These are phyloP conservation scores for Scheffersomyces illinoinensis DNA, from an alignment of 1,139 yeast species.

Conservation along the genomic window DNA sequence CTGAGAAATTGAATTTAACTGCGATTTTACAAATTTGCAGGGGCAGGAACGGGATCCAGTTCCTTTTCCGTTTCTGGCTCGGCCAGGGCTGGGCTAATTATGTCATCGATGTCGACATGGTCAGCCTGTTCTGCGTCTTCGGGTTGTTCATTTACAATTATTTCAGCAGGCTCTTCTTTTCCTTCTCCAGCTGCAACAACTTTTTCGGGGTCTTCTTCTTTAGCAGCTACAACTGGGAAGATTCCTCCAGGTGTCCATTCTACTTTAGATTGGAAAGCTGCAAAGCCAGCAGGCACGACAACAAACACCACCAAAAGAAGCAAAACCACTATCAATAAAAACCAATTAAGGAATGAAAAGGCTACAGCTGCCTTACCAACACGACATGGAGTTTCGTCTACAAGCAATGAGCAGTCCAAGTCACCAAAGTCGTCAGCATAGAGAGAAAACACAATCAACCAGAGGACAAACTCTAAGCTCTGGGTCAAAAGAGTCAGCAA, in stretches of 20 bases:
- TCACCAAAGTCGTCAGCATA: constrained; percentile 24
- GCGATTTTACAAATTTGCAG: not conserved
- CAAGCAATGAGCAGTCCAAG: constrained; percentile 12
- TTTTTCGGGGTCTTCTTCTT: not conserved
- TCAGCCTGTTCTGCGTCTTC: not conserved
- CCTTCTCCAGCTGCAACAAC: not conserved
- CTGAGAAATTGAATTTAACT: not conserved
- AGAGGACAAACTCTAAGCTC: constrained; percentile 12
- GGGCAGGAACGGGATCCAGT: not conserved
- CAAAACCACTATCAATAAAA: constrained; percentile 20
- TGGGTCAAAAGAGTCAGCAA: constrained; percentile 19
- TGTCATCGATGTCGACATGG: not conserved
- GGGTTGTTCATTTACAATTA: not conserved
- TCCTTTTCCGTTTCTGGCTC: not conserved
- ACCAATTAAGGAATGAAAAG: constrained; percentile 27
- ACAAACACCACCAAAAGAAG: constrained; percentile 17
- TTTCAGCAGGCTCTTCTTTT: not conserved
- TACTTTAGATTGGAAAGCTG: not conserved
- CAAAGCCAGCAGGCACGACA: constrained; percentile 16
- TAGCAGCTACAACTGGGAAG: not conserved
- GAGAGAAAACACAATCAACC: constrained; percentile 15
- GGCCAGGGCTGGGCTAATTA: not conserved
- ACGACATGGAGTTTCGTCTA: constrained; percentile 13
- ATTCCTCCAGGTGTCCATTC: not conserved
- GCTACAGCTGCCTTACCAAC: constrained; percentile 26